A percentile compares a stretch with the other conserved stretches of the same genome.
Conservation (phyloP, 352 stramenopile species). For the Globisporangium radiosum region DNA sequence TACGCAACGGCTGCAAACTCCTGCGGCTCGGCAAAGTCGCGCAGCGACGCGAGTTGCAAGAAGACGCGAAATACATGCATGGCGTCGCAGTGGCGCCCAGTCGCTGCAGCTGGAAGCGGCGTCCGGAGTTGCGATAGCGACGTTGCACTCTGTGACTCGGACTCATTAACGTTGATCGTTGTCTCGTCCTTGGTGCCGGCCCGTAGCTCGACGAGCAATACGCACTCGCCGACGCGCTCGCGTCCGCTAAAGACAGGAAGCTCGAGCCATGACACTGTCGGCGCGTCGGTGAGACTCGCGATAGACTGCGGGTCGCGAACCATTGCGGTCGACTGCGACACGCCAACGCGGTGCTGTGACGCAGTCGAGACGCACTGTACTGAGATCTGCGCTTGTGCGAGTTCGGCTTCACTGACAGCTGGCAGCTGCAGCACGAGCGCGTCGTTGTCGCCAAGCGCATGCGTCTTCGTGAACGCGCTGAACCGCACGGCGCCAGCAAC, state of each 20-base stretch:
- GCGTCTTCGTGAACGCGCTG: conserved; percentile 28
- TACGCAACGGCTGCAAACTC: conserved; percentile 23
- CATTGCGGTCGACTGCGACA: neutral
- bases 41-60: conserved; percentile 31
- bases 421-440: conserved; percentile 9
- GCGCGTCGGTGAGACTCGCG: neutral
- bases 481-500: conserved; percentile 21
- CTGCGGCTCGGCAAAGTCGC: conserved; percentile 18
- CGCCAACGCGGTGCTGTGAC: conserved; percentile 2
- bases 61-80: conserved; percentile 26
- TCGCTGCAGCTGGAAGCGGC: no score
- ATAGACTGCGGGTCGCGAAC: neutral
- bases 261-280: neutral
- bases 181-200: neutral
- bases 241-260: neutral
- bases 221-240: conserved; percentile 7
- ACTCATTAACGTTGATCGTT: neutral
- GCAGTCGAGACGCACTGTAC: conserved; percentile 20
- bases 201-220: neutral
- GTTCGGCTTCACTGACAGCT: neutral
- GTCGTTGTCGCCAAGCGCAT: conserved; percentile 28
- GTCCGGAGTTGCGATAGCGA: neutral
- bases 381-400: conserved; percentile 6
- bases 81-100: no score
- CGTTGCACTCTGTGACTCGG: neutral